Evolutionary conservation across 164 flowering plant species (phyloP).

Genomic region (Vitis cinerea): DNA sequence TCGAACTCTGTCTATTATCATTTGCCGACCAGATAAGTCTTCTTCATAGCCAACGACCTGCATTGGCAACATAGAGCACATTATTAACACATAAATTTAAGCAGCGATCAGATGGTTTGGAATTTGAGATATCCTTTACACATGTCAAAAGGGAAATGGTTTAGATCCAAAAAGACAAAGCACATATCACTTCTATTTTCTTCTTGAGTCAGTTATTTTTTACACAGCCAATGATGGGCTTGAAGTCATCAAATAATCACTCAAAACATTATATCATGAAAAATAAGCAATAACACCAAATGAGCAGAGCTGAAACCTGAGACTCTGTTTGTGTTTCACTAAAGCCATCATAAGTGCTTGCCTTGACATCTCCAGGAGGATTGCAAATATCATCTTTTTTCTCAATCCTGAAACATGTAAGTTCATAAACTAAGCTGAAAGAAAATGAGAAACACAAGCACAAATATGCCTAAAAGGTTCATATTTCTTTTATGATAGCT

Average conservation of each 20-base stretch:
- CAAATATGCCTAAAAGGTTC: background rate
- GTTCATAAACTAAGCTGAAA: background rate
- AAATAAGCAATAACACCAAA: background rate
- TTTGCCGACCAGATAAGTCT: conserved; percentile 89
- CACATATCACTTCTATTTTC: background rate
- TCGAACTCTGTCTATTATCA: conserved; percentile 84
- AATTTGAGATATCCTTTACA: background rate
- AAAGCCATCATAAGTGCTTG: conserved; percentile 56
- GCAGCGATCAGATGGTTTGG: too few species aligned
- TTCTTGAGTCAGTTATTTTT: too few species aligned
- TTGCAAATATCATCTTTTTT: conserved; percentile 36
- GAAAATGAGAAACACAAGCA: background rate
- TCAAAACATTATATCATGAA: background rate
- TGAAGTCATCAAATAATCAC: too few species aligned
- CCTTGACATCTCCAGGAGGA: conserved; percentile 35
- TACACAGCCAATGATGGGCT: too few species aligned
- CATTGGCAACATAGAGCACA: conserved; percentile 20
- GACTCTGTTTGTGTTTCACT: conserved; percentile 98
- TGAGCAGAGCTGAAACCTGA: conserved; percentile 53
- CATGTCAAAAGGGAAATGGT: background rate
- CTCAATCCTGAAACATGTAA: conserved; percentile 38
- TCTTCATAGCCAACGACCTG: conserved; percentile 96
- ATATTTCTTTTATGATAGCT: too few species aligned
- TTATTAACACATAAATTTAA: too few species aligned
- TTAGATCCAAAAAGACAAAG: background rate